These are phyloP conservation scores for Neoscytalidium dimidiatum DNA, from an alignment of 2,329 filamentous ascomycete species.

Conservation along the genomic window DNA sequence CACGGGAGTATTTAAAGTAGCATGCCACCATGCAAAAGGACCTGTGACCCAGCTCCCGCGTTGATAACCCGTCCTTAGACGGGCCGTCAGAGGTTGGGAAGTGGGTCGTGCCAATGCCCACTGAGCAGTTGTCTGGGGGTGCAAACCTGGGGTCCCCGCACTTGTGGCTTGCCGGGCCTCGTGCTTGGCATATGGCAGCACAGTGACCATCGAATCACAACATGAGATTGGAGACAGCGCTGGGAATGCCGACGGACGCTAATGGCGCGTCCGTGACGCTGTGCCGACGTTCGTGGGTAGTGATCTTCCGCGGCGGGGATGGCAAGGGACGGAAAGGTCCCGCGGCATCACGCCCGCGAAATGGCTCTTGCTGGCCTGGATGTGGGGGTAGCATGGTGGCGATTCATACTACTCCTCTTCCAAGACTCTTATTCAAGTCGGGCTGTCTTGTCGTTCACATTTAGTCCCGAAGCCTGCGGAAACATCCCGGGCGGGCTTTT, in stretches of 20 bases:
- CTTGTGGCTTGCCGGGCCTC: neutral
- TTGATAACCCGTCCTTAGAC: neutral
- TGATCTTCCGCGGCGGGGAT: neutral
- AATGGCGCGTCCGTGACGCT: neutral
- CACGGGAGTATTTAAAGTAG: neutral
- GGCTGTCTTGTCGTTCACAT: neutral
- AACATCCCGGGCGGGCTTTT: neutral
- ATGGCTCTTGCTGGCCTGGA: neutral
- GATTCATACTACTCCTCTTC: neutral
- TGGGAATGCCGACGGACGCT: neutral
- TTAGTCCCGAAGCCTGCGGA: neutral
- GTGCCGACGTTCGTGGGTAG: neutral
- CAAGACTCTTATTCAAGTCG: neutral
- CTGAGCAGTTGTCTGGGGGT: neutral
- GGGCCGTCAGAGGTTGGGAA: neutral
- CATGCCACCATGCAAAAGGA: neutral
- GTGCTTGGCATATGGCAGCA: neutral
- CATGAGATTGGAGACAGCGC: neutral
- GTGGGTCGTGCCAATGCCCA: neutral
- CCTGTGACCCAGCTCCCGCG: neutral
- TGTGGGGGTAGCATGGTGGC: neutral
- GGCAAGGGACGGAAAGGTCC: neutral
- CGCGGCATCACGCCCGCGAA: neutral
- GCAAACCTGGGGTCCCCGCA: conserved; percentile 14
- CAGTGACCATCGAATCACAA: neutral